A percentile compares a stretch with the other conserved stretches of the same genome.
phyloP scores from a whole-genome alignment of 192 early-diverging fungal species.

The Podila minutissima region DNA sequence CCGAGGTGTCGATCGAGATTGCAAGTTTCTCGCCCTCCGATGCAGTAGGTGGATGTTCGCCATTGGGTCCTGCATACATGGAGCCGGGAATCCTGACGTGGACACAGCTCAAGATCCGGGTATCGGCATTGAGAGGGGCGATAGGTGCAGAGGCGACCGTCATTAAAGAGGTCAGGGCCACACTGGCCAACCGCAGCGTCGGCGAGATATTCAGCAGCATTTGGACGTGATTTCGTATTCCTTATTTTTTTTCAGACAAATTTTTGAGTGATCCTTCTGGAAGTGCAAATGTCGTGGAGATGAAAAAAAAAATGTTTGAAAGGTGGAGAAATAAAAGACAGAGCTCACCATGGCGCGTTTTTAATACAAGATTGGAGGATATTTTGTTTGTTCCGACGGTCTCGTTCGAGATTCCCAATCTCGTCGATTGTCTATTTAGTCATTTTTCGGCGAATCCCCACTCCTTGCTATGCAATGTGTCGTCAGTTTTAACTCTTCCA shows the following conservation, averaged over 20 bases:
- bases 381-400: too few relatives aligned
- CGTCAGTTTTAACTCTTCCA: too few relatives aligned
- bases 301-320: too few relatives aligned
- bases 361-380: too few relatives aligned
- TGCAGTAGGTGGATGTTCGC: not conserved
- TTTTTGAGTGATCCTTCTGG: not conserved
- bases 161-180: not conserved
- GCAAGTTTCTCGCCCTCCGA: not conserved
- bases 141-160: not conserved
- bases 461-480: too few relatives aligned
- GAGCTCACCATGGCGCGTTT: too few relatives aligned
- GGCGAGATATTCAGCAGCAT: not conserved
- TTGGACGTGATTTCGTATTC: not conserved
- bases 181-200: not conserved
- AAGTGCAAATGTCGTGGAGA: not conserved
- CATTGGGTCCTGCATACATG: not conserved
- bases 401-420: too few relatives aligned
- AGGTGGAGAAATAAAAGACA: too few relatives aligned
- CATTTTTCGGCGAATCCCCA: too few relatives aligned
- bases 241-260: not conserved
- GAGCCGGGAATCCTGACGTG: not conserved
- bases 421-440: too few relatives aligned
- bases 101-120: not conserved
- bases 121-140: not conserved
- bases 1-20: constrained; percentile 8